Evolutionary conservation across 768 basidiomycete genomes (phyloP), one percentile per base, ranked within the genome.

Genomic region (Boletus reticuloceps): DNA sequence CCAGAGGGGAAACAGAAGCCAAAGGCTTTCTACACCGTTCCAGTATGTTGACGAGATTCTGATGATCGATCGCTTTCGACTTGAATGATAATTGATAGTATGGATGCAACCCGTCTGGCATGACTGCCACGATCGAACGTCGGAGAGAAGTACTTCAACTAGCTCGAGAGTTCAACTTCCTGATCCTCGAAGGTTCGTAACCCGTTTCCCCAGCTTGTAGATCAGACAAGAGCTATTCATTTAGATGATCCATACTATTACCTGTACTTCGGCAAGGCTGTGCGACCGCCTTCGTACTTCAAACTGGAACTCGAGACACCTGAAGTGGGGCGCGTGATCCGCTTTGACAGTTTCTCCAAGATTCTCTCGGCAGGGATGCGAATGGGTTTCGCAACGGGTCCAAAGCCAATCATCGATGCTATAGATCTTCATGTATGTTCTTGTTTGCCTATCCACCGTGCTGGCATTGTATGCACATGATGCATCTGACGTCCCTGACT

Each of bases 331-430:
- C 82, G 86, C 13, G 92, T 96, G 38, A 62, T 96, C 19, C 83
- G 94, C 39, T 93, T 96, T 68, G 94, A 97, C 67, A 92, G 89
- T 65, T 77, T 96, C 51, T 92, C 89, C 51, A 97, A 97, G 74
- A 76, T 95, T 41, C 77, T 86, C 20, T 86, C 85, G 17, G 79
- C 85, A 20, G 89, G 91, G 13, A 82, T 92, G 65, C 84, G 90
- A 19, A 78, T 94, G 56, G 94, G 93, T 9, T 94, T 89, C 65
- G 84, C 82, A 4, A 84, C 87, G 9, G 93, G 89, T 9, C 92
- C 94, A 17, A 78, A 77, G 45, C 69, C 76, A 11, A 73, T 97
- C 36, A 66, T 91, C 17, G 74, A 82, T 47, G 82, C 82, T 2
- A 88, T 95, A 47, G 86, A 94, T 68, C 71, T 79, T 46, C 79